Conservation (phyloP, 1,284 basidiomycete genomes). For the Bondarzewia mesenterica region DNA sequence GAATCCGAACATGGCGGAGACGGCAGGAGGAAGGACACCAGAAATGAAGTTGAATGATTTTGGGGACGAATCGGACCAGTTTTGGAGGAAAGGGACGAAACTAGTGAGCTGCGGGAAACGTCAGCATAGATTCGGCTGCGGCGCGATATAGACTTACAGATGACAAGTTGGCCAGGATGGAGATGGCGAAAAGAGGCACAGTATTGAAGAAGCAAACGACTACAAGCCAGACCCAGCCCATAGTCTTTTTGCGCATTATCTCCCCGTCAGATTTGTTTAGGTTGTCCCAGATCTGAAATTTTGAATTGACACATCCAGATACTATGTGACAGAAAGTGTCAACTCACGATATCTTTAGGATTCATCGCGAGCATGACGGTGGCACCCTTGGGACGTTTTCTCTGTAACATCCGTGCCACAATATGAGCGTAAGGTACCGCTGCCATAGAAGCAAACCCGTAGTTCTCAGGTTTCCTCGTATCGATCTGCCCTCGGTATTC, state of each 20-base stretch:
- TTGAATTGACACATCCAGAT: not conserved
- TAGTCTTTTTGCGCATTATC: constrained; percentile 54
- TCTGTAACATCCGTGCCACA: constrained; percentile 61
- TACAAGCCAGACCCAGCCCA: constrained; percentile 72
- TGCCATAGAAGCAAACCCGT: constrained; percentile 92
- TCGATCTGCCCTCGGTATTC: constrained; percentile 70
- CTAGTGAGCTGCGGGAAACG: constrained; percentile 42
- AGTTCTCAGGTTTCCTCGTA: constrained; percentile 75
- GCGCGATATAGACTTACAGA: constrained; percentile 40
- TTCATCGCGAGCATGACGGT: constrained; percentile 71
- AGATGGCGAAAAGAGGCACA: constrained; percentile 77
- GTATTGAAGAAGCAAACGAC: constrained; percentile 88
- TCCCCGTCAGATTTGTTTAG: constrained; percentile 67
- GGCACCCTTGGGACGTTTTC: constrained; percentile 69
- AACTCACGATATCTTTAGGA: constrained; percentile 75
- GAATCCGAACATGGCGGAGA: constrained; percentile 86
- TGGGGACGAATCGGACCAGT: constrained; percentile 57
- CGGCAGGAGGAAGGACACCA: constrained; percentile 81
- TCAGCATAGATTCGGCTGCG: too few species aligned
- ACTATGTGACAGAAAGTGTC: not conserved
- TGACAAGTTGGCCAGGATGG: constrained; percentile 73
- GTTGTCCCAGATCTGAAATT: constrained; percentile 77
- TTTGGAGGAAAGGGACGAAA: constrained; percentile 65
- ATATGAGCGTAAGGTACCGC: constrained; percentile 87
- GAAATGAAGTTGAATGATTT: constrained; percentile 68